A percentile compares a stretch with the other conserved stretches of the same genome.
Evolutionary conservation across 768 basidiomycete species (phyloP).

Genomic region (Zangia roseola): DNA sequence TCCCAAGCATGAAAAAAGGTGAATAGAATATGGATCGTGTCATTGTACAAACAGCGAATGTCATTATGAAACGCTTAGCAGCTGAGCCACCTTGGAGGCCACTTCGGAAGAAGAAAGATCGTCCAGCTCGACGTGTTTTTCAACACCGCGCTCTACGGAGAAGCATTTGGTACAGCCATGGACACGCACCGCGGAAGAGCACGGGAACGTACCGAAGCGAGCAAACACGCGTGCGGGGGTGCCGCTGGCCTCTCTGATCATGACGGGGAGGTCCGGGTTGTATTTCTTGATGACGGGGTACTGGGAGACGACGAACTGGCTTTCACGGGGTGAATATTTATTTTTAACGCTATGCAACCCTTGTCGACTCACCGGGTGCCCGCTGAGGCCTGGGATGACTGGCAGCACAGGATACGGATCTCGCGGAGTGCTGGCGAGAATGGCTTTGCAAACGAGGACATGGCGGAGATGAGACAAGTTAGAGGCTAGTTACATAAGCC

Average conservation of each 20-base stretch:
- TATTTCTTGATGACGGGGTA: conserved; percentile 76
- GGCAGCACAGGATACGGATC: conserved; percentile 78
- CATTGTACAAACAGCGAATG: conserved; percentile 1
- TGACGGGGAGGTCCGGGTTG: conserved; percentile 83
- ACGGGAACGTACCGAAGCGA: conserved; percentile 66
- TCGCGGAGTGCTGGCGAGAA: conserved; percentile 79
- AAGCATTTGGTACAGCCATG: conserved; percentile 17
- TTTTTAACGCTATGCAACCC: neutral
- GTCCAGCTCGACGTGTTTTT: conserved; percentile 80
- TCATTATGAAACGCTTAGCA: conserved; percentile 41
- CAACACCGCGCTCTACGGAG: conserved; percentile 68
- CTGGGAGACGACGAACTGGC: conserved; percentile 75
- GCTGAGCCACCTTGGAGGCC: conserved; percentile 62
- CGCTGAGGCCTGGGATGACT: conserved; percentile 70
- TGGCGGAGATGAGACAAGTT: conserved; percentile 33
- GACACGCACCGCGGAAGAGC: conserved; percentile 8
- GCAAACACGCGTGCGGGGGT: conserved; percentile 84
- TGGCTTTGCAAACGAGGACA: conserved; percentile 67
- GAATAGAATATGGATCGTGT: conserved; percentile 6
- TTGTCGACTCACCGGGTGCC: conserved; percentile 64
- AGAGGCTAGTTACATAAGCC: conserved; percentile 29
- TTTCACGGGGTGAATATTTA: conserved; percentile 29
- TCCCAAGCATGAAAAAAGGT: neutral
- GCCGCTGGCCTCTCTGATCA: conserved; percentile 77
- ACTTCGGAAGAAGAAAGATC: conserved; percentile 72